Percentiles rank a stretch among this genome's conserved stretches.
Evolutionary conservation across 1,284 basidiomycete genomes (phyloP).

Genomic region (Cryptococcus sp.): DNA sequence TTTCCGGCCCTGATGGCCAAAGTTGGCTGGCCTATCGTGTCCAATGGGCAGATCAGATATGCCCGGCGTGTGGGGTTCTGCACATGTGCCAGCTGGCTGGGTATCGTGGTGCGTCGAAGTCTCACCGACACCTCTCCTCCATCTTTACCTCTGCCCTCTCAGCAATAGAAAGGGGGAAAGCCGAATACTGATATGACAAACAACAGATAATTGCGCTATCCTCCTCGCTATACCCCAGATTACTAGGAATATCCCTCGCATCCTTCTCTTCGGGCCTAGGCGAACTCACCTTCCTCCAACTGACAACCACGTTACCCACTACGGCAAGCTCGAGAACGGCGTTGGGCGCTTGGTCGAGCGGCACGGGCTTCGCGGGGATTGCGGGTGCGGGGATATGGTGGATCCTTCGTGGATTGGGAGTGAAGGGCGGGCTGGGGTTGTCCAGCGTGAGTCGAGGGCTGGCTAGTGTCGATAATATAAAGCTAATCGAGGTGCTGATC

Average conservation of each 20-base stretch:
- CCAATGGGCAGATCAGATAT: constrained; percentile 80
- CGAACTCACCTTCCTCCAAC: constrained; percentile 90
- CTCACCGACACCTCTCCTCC: constrained; percentile 1
- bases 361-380: constrained; percentile 91
- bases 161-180: neutral
- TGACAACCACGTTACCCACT: constrained; percentile 70
- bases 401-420: constrained; percentile 82
- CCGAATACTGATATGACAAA: neutral
- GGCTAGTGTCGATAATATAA: too few relatives aligned
- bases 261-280: constrained; percentile 91
- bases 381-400: constrained; percentile 94
- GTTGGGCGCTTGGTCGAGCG: constrained; percentile 75
- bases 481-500: neutral
- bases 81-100: constrained; percentile 68
- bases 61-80: constrained; percentile 72
- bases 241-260: constrained; percentile 84
- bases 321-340: constrained; percentile 48
- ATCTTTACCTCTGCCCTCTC: neutral
- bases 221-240: constrained; percentile 66
- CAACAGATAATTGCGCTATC: constrained; percentile 77
- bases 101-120: constrained; percentile 68
- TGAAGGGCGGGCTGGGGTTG: constrained; percentile 76
- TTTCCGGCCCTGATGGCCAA: constrained; percentile 79
- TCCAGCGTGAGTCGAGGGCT: constrained; percentile 54
- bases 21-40: constrained; percentile 87